These are phyloP conservation scores for Xerocomus amazonicus DNA, from an alignment of 1,284 basidiomycete genomes.

Conservation along the genomic window DNA sequence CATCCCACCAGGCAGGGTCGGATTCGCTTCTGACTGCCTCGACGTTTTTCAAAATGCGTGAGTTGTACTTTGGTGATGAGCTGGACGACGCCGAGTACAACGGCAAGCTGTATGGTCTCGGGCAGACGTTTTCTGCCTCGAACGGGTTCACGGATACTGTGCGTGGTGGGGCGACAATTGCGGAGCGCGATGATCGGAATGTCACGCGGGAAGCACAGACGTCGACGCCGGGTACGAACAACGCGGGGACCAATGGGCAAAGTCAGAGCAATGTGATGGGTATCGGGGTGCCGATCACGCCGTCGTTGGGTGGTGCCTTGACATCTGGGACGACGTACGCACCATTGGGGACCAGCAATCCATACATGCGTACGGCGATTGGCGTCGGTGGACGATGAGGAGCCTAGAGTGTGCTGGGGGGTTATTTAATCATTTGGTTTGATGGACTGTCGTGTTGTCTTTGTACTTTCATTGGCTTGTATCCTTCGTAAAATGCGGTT, in stretches of 20 bases:
- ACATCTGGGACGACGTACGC: slow-evolving; percentile 52
- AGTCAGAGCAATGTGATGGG: slow-evolving; percentile 36
- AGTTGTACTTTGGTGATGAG: slow-evolving; percentile 84
- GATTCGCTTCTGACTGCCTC: slow-evolving; percentile 91
- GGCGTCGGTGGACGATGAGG: slow-evolving; percentile 57
- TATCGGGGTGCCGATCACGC: slow-evolving; percentile 37
- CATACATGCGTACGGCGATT: slow-evolving; percentile 60
- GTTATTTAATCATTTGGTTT: slow-evolving; percentile 21
- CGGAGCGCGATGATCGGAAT: slow-evolving; percentile 70
- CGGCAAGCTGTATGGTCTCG: slow-evolving; percentile 74
- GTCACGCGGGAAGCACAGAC: slow-evolving; percentile 53
- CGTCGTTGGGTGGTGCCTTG: slow-evolving; percentile 37
- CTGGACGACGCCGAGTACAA: slow-evolving; percentile 79
- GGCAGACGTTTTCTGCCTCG: slow-evolving; percentile 64
- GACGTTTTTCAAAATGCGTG: slow-evolving; percentile 95
- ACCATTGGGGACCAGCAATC: slow-evolving; percentile 55
- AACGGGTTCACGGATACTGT: slow-evolving; percentile 63
- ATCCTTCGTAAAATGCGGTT: no score
- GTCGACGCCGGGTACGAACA: slow-evolving; percentile 46
- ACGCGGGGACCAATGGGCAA: slow-evolving; percentile 28
- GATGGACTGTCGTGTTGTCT: neutral
- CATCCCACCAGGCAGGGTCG: slow-evolving; percentile 94
- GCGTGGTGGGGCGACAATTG: slow-evolving; percentile 69
- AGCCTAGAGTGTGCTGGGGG: neutral
- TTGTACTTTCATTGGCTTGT: no score